These are phyloP conservation scores for Psophocarpus tetragonolobus DNA, from an alignment of 306 rosid species.

Conservation along the genomic window DNA sequence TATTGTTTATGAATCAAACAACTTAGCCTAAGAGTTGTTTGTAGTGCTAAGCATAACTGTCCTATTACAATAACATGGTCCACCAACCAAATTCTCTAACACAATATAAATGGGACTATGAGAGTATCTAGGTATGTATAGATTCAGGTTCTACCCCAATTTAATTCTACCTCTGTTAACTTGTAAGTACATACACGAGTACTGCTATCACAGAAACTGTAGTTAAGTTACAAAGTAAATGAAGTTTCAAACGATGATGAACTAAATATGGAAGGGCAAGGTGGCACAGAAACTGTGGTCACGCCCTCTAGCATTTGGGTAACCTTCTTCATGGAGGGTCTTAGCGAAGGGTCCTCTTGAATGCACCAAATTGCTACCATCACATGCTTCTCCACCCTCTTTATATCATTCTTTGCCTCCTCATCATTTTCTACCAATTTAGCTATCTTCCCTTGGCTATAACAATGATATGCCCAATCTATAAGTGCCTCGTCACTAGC, in stretches of 20 bases:
- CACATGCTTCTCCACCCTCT: neutral
- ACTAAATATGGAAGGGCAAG: slow-evolving; percentile 26
- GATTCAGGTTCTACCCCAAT: no score
- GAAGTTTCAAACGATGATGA: neutral
- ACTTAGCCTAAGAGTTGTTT: no score
- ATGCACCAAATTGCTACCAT: slow-evolving; percentile 14
- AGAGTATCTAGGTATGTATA: no score
- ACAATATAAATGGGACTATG: no score
- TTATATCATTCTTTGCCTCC: neutral
- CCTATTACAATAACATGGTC: no score
- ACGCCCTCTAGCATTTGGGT: slow-evolving; percentile 35
- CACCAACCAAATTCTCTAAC: no score
- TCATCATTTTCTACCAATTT: slow-evolving; percentile 16
- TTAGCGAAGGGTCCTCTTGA: slow-evolving; percentile 1
- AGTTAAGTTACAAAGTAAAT: neutral
- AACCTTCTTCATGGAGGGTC: slow-evolving; percentile 1
- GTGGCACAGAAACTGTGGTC: slow-evolving; percentile 21
- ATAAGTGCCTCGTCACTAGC: neutral
- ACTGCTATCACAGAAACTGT: no score
- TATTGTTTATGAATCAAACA: no score
- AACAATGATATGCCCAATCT: slow-evolving; percentile 27
- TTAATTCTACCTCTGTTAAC: no score
- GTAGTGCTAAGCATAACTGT: no score
- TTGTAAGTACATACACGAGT: no score
- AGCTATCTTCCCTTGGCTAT: neutral